A percentile compares a stretch with the other conserved stretches of the same genome.
These are phyloP conservation scores for Neofusicoccum laricinum DNA, from an alignment of 2,329 filamentous ascomycete genomes.

Conservation along the genomic window DNA sequence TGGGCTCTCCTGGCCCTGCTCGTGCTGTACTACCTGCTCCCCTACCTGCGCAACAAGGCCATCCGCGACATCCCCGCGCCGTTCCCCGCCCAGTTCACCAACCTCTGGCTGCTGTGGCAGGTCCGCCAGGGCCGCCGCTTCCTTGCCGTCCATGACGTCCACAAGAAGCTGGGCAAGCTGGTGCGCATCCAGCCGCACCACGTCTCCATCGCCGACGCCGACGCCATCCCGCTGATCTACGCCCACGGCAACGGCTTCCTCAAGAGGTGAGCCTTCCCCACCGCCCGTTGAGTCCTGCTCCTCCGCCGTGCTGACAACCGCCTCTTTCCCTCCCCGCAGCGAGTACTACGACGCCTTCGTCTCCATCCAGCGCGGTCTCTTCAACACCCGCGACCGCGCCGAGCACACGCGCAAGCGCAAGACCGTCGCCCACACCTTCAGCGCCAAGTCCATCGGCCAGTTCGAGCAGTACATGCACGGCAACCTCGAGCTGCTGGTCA, in stretches of 20 bases:
- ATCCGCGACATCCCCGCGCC: conserved; percentile 58
- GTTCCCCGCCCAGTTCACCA: conserved; percentile 66
- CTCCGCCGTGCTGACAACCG: not conserved
- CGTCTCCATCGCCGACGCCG: conserved; percentile 74
- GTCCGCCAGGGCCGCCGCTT: conserved; percentile 59
- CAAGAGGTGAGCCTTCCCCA: conserved; percentile 39
- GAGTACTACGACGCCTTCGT: conserved; percentile 93
- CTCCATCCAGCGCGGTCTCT: conserved; percentile 78
- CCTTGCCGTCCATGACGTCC: conserved; percentile 64
- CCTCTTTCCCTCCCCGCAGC: conserved; percentile 39
- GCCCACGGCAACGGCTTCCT: conserved; percentile 57
- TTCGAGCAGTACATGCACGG: conserved; percentile 86
- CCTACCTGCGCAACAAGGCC: conserved; percentile 59
- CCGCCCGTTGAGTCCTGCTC: not conserved
- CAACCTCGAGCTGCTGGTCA: conserved; percentile 72
- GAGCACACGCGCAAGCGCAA: conserved; percentile 90
- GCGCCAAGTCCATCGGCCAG: conserved; percentile 72
- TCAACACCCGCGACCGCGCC: conserved; percentile 79
- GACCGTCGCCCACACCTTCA: conserved; percentile 83
- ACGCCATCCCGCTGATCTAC: conserved; percentile 74
- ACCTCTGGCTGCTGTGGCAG: conserved; percentile 72
- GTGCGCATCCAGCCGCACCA: conserved; percentile 84
- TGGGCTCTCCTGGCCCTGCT: conserved; percentile 50
- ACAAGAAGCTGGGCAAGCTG: conserved; percentile 74
- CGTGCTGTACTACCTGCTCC: conserved; percentile 56